phyloP scores from a whole-genome alignment of 805 yeast species.

The Metschnikowia chrysomelidarum region DNA sequence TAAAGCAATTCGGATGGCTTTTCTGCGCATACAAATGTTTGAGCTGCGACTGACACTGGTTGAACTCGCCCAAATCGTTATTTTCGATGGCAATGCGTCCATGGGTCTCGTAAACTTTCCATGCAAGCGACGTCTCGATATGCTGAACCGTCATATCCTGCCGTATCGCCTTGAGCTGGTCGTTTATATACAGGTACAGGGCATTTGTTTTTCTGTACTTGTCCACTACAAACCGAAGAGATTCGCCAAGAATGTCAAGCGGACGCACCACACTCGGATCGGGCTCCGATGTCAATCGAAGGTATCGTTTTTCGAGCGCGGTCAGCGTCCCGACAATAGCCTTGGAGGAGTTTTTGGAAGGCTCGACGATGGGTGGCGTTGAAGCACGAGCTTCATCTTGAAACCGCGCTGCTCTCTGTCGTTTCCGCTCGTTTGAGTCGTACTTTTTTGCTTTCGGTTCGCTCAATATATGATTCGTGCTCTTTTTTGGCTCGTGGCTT shows the following conservation, averaged over 20 bases:
- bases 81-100: slow-evolving; percentile 83
- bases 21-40: slow-evolving; percentile 54
- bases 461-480: no score
- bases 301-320: slow-evolving; percentile 70
- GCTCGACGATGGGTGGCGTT: slow-evolving; percentile 4
- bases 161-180: slow-evolving; percentile 87
- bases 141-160: slow-evolving; percentile 94
- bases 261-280: slow-evolving; percentile 86
- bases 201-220: slow-evolving; percentile 48
- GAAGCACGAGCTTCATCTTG: slow-evolving; percentile 15
- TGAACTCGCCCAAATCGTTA: slow-evolving; percentile 88
- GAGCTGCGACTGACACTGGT: slow-evolving; percentile 88
- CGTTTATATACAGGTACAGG: slow-evolving; percentile 74
- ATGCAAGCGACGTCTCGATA: slow-evolving; percentile 72
- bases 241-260: slow-evolving; percentile 51
- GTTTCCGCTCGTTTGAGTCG: slow-evolving; percentile 36
- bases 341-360: slow-evolving; percentile 13
- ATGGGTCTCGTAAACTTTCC: slow-evolving; percentile 79
- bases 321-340: slow-evolving; percentile 61
- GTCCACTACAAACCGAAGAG: slow-evolving; percentile 51
- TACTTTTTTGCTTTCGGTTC: slow-evolving; percentile 5
- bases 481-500: neutral
- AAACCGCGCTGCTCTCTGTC: slow-evolving; percentile 50
- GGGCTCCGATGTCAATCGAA: slow-evolving; percentile 88
- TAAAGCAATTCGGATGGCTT: slow-evolving; percentile 15